These are phyloP conservation scores for Inga laurina DNA, from an alignment of 306 rosid species.

Conservation along the genomic window DNA sequence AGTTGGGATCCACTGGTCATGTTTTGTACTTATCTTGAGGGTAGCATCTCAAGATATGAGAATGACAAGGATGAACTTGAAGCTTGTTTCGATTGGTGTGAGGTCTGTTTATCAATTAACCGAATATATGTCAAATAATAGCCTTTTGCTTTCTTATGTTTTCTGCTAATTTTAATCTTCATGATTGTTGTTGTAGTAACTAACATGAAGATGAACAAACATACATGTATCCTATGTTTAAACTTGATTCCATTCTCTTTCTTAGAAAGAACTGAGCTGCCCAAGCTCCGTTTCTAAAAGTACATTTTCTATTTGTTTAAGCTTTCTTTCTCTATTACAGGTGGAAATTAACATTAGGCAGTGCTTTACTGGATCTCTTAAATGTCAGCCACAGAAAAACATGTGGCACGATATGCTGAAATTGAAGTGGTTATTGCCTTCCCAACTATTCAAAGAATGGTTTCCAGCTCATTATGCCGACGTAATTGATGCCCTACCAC, in stretches of 20 bases:
- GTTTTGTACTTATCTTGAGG: slow-evolving; percentile 85
- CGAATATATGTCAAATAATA: slow-evolving; percentile 4
- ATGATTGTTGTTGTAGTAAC: slow-evolving; percentile 12
- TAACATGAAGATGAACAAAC: background rate
- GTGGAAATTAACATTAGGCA: slow-evolving; percentile 89
- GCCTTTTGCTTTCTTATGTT: background rate
- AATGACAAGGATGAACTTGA: slow-evolving; percentile 60
- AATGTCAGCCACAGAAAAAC: slow-evolving; percentile 55
- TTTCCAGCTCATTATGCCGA: slow-evolving; percentile 87
- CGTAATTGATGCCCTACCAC: slow-evolving; percentile 75
- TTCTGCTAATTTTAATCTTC: background rate
- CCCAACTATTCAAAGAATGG: slow-evolving; percentile 82
- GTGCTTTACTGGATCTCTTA: slow-evolving; percentile 79
- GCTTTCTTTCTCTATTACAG: slow-evolving; percentile 52
- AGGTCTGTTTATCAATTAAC: slow-evolving; percentile 63
- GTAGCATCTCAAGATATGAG: slow-evolving; percentile 71
- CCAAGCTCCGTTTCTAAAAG: slow-evolving; percentile 12
- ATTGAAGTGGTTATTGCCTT: slow-evolving; percentile 87
- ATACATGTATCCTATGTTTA: background rate
- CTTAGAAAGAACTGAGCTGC: slow-evolving; percentile 12
- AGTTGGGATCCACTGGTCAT: slow-evolving; percentile 87
- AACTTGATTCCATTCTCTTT: background rate
- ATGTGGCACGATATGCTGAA: slow-evolving; percentile 73
- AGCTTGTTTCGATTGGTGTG: slow-evolving; percentile 94
- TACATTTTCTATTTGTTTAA: slow-evolving; percentile 19